Conservation (phyloP, 305 asterid genomes). For the Fraxinus angustifolia region DNA sequence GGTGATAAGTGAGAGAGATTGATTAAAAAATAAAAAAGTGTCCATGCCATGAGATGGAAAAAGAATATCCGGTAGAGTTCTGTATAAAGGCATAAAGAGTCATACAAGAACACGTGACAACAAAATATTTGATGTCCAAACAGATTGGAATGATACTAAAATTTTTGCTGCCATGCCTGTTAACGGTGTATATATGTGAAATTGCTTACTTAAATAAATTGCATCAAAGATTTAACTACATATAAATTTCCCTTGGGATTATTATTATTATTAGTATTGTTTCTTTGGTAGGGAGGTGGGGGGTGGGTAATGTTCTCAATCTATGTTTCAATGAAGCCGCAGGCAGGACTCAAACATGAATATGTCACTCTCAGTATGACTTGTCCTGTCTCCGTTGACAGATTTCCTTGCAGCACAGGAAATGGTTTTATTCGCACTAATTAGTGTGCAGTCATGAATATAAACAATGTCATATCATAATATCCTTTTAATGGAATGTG, state of each 20-base stretch:
- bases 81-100: background rate
- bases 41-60: background rate
- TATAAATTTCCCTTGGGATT: background rate
- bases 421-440: background rate
- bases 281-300: background rate
- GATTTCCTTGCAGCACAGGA: background rate
- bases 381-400: background rate
- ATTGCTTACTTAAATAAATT: background rate
- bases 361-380: background rate
- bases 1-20: background rate
- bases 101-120: background rate
- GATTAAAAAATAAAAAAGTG: background rate
- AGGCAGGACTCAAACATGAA: background rate
- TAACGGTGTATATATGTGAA: background rate
- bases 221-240: background rate
- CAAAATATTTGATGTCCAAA: background rate
- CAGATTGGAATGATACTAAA: background rate
- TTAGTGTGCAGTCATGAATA: background rate
- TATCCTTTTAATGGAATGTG: constrained; percentile 9
- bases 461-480: background rate
- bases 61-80: background rate
- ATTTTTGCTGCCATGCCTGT: background rate
- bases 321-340: background rate
- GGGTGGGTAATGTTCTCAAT: background rate
- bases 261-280: background rate